Conservation (phyloP, 192 early-diverging fungal species). For the Podila minutissima region DNA sequence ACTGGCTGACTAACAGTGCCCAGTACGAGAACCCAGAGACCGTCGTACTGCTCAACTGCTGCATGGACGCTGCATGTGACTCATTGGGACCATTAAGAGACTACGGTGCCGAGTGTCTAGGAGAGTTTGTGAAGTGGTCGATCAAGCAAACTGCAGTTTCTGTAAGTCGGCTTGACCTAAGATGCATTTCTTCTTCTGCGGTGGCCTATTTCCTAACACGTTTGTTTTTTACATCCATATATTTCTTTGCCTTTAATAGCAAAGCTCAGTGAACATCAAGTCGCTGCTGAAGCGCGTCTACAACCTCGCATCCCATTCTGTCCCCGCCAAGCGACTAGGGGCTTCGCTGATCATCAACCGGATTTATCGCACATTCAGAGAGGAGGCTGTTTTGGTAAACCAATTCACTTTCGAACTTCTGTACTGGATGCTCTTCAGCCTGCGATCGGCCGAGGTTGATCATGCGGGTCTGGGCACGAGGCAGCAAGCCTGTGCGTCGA, state of each 20-base stretch:
- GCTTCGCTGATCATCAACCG: conserved; percentile 75
- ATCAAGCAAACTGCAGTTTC: conserved; percentile 70
- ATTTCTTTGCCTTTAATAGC: conserved; percentile 23
- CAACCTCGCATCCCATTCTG: conserved; percentile 68
- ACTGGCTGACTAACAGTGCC: conserved; percentile 83
- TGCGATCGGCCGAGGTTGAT: conserved; percentile 70
- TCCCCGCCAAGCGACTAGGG: conserved; percentile 70
- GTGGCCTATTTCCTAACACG: neutral
- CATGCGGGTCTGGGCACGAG: conserved; percentile 66
- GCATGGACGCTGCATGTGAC: conserved; percentile 71
- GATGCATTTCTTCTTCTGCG: neutral
- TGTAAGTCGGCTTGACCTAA: conserved; percentile 15
- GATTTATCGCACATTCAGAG: conserved; percentile 76
- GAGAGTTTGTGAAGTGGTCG: conserved; percentile 81
- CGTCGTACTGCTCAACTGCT: conserved; percentile 71
- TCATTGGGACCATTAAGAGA: conserved; percentile 66
- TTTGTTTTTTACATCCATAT: neutral
- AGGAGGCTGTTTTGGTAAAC: conserved; percentile 70
- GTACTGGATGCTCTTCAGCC: conserved; percentile 70
- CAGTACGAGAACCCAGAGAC: conserved; percentile 84
- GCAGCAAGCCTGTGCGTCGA: conserved; percentile 59
- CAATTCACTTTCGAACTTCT: conserved; percentile 76
- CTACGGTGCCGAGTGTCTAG: conserved; percentile 77
- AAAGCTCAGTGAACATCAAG: conserved; percentile 74
- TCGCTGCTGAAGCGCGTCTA: conserved; percentile 76